phyloP scores from a whole-genome alignment of 768 basidiomycete species.

The Pulveroboletus sp. region DNA sequence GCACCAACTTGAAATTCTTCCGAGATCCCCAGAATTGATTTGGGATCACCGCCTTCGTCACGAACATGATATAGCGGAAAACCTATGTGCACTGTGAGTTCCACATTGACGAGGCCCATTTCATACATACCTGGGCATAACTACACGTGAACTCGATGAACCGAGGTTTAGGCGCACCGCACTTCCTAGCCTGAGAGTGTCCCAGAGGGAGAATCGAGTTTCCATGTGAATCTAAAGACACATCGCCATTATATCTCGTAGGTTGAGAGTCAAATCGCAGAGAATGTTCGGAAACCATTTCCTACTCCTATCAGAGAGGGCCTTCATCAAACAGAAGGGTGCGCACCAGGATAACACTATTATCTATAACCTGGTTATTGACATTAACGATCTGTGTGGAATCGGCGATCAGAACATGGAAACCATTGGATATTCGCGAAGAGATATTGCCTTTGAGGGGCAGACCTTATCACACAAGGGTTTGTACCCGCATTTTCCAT shows the following conservation, averaged over 20 bases:
- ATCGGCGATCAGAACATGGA: not conserved
- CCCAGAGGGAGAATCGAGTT: conserved; percentile 43
- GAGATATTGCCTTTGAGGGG: conserved; percentile 62
- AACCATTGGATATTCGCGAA: not conserved
- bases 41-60: conserved; percentile 70
- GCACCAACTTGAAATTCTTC: conserved; percentile 56
- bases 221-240: conserved; percentile 51
- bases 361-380: conserved; percentile 46
- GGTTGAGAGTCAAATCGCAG: conserved; percentile 52
- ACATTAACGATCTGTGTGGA: conserved; percentile 35
- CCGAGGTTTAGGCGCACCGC: conserved; percentile 57
- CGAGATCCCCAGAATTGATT: conserved; percentile 73
- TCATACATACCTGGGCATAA: conserved; percentile 49
- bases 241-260: conserved; percentile 31
- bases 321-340: not conserved
- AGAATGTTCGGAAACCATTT: conserved; percentile 70
- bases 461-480: conserved; percentile 62
- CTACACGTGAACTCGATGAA: conserved; percentile 74
- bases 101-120: not conserved
- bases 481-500: conserved; percentile 66
- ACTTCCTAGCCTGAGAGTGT: conserved; percentile 42
- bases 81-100: conserved; percentile 43
- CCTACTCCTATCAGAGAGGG: conserved; percentile 38
- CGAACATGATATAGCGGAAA: conserved; percentile 55
- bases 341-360: conserved; percentile 57